Evolutionary conservation across 768 basidiomycete genomes (phyloP), one percentile per base, ranked within the genome.

Genomic region (Suillus weaverae): DNA sequence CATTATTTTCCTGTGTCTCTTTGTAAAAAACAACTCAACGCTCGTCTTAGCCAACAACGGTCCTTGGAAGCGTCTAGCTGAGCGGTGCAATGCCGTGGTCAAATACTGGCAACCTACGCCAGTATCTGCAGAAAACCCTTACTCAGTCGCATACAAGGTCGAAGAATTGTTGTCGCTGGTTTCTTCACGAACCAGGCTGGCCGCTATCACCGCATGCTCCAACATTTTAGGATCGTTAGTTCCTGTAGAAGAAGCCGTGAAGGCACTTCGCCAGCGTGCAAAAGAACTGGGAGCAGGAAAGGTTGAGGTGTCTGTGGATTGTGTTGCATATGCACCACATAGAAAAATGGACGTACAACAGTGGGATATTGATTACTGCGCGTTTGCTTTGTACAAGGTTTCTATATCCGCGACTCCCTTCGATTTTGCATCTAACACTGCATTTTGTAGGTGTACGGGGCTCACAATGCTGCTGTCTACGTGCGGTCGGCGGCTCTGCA

Each of bases 271-370:
- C 16, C 78, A 76, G 10, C 78, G 81, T 20, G 89, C 87, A 2
- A 76, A 75, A 48, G 79, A 81, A 22, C 77, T 82, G 60, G 88
- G 89, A 32, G 81, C 83, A 13, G 72, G 72, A 64, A 88, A 89
- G 71, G 76, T 91, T 35, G 87, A 93, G 73, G 79, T 92, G 16
- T 84, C 82, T 1, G 81, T 92, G 3, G 92, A 93, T 69, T 91
- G 90, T 66, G 92, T 93, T 3, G 90, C 90, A 3, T 92, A 89
- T 68, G 89, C 89, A 5, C 90, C 91, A 0, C 90, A 93, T 70
- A 80, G 89, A 16, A 75, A 78, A 62, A 85, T 93, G 36, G 87
- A 93, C 68, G 91, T 91, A 18, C 84, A 81, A 64, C 86, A 83
- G 56, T 93, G 91, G 92, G 90, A 91, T 61, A 81, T 91, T 41